A percentile compares a stretch with the other conserved stretches of the same genome.
Conservation (phyloP, 129 eudicot genomes). For the Arctium lappa region DNA sequence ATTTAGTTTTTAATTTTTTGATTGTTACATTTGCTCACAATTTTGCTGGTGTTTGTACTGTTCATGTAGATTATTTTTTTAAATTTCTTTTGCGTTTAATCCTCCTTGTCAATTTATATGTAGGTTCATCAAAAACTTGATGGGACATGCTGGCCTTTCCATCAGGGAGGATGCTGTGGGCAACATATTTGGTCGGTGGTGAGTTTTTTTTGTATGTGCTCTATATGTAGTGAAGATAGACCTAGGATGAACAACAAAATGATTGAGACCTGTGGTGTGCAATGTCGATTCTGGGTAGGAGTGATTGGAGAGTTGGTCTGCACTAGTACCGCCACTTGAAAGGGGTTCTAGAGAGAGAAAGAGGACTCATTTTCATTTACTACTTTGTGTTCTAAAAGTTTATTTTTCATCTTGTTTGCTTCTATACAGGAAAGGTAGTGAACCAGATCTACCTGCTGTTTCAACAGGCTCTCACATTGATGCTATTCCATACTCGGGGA, state of each 20-base stretch:
- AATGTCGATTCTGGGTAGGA: neutral
- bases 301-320: neutral
- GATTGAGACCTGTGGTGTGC: neutral
- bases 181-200: conserved; percentile 96
- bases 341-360: too few species aligned
- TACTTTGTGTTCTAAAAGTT: conserved; percentile 7
- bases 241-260: neutral
- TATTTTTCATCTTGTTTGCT: conserved; percentile 12
- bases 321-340: too few species aligned
- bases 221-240: neutral
- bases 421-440: conserved; percentile 71
- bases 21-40: neutral
- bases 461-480: conserved; percentile 93
- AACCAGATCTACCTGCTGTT: conserved; percentile 68
- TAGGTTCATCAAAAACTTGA: conserved; percentile 75
- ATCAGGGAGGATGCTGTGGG: conserved; percentile 96
- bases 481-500: conserved; percentile 97
- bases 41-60: neutral
- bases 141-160: conserved; percentile 82
- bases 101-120: conserved; percentile 18
- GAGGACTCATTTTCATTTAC: neutral
- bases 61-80: neutral
- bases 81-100: neutral
- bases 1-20: neutral
- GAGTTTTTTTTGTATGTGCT: conserved; percentile 19